Conservation (phyloP, 2,329 filamentous ascomycete species). For the Curvularia eragrostidis region DNA sequence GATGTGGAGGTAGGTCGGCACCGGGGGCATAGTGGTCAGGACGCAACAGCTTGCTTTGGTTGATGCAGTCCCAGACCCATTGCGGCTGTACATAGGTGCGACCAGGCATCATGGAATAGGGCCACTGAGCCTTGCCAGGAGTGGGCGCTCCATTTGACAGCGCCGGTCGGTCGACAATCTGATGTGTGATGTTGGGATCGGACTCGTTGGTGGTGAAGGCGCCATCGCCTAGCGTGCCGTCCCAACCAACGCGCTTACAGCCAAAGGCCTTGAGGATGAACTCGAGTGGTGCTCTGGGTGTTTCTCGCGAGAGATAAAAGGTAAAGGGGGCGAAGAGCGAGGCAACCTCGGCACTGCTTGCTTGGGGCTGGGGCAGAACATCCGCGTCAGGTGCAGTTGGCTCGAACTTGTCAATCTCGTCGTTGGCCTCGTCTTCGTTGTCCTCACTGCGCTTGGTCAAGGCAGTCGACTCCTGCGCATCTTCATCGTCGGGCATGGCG, state of each 20-base stretch:
- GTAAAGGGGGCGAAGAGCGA: conserved; percentile 88
- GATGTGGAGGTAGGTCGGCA: conserved; percentile 86
- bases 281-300: conserved; percentile 86
- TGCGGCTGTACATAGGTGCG: conserved; percentile 94
- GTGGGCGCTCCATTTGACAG: conserved; percentile 57
- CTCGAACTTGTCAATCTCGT: conserved; percentile 87
- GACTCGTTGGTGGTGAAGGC: conserved; percentile 90
- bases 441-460: conserved; percentile 22
- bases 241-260: conserved; percentile 96
- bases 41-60: conserved; percentile 85
- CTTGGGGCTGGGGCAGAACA: conserved; percentile 78
- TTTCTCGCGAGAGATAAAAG: conserved; percentile 92
- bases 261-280: conserved; percentile 94
- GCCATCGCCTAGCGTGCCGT: conserved; percentile 85
- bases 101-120: conserved; percentile 82
- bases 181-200: conserved; percentile 90
- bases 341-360: conserved; percentile 69
- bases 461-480: conserved; percentile 48
- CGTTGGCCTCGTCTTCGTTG: conserved; percentile 47
- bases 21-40: conserved; percentile 90
- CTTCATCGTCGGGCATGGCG: conserved; percentile 43
- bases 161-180: conserved; percentile 89
- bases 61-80: conserved; percentile 98
- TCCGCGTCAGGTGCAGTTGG: conserved; percentile 84
- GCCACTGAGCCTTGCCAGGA: conserved; percentile 53